Evolutionary conservation across 2,329 filamentous ascomycete genomes (phyloP).

Genomic region (Fusarium armeniacum): DNA sequence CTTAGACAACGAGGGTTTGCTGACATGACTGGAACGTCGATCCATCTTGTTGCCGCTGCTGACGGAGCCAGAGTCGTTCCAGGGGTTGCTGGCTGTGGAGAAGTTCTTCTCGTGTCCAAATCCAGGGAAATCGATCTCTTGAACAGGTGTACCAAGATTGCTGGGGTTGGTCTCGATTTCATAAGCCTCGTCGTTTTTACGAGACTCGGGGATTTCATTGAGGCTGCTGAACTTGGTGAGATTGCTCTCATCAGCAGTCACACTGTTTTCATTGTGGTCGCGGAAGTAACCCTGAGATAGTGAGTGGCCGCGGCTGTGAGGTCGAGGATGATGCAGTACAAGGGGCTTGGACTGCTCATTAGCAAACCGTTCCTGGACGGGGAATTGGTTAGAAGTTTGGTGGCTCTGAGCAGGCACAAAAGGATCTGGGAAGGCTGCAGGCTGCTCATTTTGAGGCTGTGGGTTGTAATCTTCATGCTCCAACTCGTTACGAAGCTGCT

Average conservation of each 20-base stretch:
- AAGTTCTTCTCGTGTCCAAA: slow-evolving; percentile 68
- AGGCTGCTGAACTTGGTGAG: slow-evolving; percentile 54
- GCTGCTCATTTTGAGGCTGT: slow-evolving; percentile 60
- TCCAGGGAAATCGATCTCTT: slow-evolving; percentile 62
- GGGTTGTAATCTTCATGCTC: slow-evolving; percentile 84
- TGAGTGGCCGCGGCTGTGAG: slow-evolving; percentile 80
- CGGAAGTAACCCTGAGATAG: slow-evolving; percentile 76
- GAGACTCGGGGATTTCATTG: slow-evolving; percentile 58
- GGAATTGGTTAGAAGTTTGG: slow-evolving; percentile 64
- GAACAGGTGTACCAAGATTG: slow-evolving; percentile 75
- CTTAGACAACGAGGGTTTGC: slow-evolving; percentile 79
- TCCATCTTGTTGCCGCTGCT: slow-evolving; percentile 52
- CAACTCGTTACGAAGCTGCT: slow-evolving; percentile 82
- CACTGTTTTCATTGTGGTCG: slow-evolving; percentile 62
- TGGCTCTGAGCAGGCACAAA: slow-evolving; percentile 56
- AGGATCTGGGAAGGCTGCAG: slow-evolving; percentile 39
- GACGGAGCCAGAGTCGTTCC: slow-evolving; percentile 66
- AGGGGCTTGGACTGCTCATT: slow-evolving; percentile 67
- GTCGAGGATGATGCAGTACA: slow-evolving; percentile 77
- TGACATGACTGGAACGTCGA: slow-evolving; percentile 68
- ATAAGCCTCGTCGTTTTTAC: slow-evolving; percentile 67
- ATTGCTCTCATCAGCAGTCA: slow-evolving; percentile 48
- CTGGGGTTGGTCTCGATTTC: slow-evolving; percentile 82
- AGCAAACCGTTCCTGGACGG: slow-evolving; percentile 65
- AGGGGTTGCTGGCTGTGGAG: slow-evolving; percentile 73